Base-by-base conservation (phyloP, 164 flowering plant genomes). In the Euptelea pleiosperma region DNA sequence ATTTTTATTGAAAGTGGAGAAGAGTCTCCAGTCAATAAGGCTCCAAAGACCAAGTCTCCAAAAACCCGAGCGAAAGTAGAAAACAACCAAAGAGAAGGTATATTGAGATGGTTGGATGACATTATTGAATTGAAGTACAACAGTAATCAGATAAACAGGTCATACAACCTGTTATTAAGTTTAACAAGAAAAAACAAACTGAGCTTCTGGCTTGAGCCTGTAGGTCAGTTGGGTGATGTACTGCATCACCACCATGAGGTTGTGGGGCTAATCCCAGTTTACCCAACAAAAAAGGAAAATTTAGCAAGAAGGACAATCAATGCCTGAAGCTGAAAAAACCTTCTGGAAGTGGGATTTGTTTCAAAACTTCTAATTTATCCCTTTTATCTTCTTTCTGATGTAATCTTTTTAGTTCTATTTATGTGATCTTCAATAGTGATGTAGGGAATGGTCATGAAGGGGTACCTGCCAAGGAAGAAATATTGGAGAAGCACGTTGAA, bases 401-500 rank as follows among this genome's bases (percentile, higher is more conserved):
- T 4, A 16, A 50, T 29, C 37, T 53, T 3, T 19, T 33, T 16
- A 28, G 50, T 46, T 62, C 11, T 50, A 7, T 40, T 52, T 33
- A 40, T 49, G 6, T 57, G 21, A 36, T 62, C 2, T 24, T 55
- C 28, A 12, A 24, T 28, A 0, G 18, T 47, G 61, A 14, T 29
- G 43, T 58, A 78, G 83, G 54, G 45, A 57, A 60, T 51, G 60
- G 26, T 45, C 56, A 8, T 26, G 54, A 71, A 21, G 45, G 73
- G 63, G 45, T 25, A 44, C 24, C 31, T 44, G 37, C 37, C 22
- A 54, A 52, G 67, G 81, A 82, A 68, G 76, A 60, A 21, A 28
- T 44, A 25, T 15, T 58, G 28, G 75, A 73, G 58, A 79, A 80
- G 77, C 72, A 46, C 50, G 29, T 7, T 35, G 76, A 67, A 58